Base-by-base conservation (phyloP, 2,329 filamentous ascomycete genomes). In the Phaeosphaeriaceae sp. region DNA sequence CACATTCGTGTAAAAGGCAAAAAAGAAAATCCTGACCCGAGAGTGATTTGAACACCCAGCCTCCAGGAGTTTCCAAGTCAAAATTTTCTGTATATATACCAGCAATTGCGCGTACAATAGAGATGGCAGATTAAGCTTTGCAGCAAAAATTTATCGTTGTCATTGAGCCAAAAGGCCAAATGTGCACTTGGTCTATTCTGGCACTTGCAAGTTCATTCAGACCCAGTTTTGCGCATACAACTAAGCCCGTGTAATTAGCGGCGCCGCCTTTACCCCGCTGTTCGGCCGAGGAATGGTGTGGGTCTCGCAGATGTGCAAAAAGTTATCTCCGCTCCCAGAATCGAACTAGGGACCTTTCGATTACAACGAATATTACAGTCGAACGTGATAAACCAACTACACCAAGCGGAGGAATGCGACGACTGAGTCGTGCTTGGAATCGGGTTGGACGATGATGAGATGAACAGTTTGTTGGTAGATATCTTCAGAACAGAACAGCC, bases 371-470 rank as follows among this genome's bases (percentile, higher is more conserved):
- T 60, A 66, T 70, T 68, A 67, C 66, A 68, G 64, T 64, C 65
- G 64, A 69, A 69, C 65, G 67, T 68, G 65, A 69, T 70, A 65
- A 58, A 66, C 68, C 67, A 70, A 71, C 64, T 64, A 64, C 61
- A 64, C 61, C 61, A 64, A 64, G 61, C 55, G 61, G 61, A 64
- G 61, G 37, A 15, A 8, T 61, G 51, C 56, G 55, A 39, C 46
- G 37, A 37, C 32, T 46, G 44, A 45, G 40, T 44, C 51, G 54
- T 50, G 56, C 60, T 61, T 61, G 58, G 42, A 8, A 42, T 50
- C 75, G 3, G 36, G 42, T 12, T 39, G 26, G 42, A 44, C n/a
- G n/a, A 8, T 26, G 5, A 26, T 26, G 23, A 6, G 23, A 9
- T 26, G 3, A 26, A 8, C 23, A 26, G n/a, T 26, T 26, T 26